Evolutionary conservation across 495 filamentous ascomycete genomes (phyloP), one percentile per base, ranked within the genome.

Genomic region (Podospora fimiseda): DNA sequence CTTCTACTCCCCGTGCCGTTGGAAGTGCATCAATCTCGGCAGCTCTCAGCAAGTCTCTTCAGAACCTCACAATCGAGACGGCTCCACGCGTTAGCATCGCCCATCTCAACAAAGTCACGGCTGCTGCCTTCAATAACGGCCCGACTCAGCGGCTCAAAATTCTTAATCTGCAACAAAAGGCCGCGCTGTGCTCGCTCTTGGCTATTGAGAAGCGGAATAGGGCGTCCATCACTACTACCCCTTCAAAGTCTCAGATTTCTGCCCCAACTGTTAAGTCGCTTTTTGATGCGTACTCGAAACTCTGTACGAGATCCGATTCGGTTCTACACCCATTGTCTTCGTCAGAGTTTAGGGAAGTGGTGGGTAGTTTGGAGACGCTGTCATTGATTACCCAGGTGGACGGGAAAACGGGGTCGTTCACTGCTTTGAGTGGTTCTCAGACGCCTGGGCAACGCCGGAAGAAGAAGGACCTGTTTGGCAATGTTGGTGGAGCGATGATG

Each of bases 111-210:
- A 87, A 87, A 46, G 82, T 97, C 55, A 90, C 94, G 0, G 84
- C 92, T 0, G 78, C 88, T 0, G 83, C 88, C 15, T 93, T 97
- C 58, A 85, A 88, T 58, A 88, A 95, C 59, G 90, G 89, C 30
- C 83, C 89, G 11, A 78, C 74, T 9, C 88, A 95, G 55, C 80
- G 93, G 49, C 79, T 99, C 5, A 85, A 88, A 68, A 81, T 81
- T 1, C 77, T 99, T 40, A 97, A 96, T 61, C 77, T 97, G 0
- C 93, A 99, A 60, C 94, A 97, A 73, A 99, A 96, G 68, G 93
- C 91, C 2, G 90, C 89, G 7, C 79, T 99, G 20, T 97, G 94
- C 68, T 80, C 91, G 0, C 74, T 97, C 22, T 73, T 90, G 43
- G 88, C 89, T 1, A 78, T 92, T 1, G 91, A 96, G 67, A 87